Evolutionary conservation across 148 eudicot genomes (phyloP).

Genomic region (Amaranthus hypochondriacus): DNA sequence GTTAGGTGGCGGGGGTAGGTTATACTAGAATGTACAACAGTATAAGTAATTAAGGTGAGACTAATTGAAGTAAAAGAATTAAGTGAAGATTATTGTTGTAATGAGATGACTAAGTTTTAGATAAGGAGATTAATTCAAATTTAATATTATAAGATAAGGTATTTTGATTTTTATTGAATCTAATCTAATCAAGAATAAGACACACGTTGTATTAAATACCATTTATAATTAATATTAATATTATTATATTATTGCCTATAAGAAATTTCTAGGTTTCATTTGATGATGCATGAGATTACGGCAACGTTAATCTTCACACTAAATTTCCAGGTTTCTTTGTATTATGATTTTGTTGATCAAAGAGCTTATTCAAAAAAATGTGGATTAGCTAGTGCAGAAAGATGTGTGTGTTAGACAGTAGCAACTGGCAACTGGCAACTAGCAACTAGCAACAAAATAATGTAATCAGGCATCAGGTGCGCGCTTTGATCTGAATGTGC

Average conservation of each 20-base stretch:
- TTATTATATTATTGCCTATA: not conserved
- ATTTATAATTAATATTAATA: not conserved
- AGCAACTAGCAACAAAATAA: no score
- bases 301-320: no score
- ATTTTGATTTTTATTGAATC: not conserved
- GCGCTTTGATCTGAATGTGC: no score
- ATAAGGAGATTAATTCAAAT: not conserved
- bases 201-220: not conserved
- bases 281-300: not conserved
- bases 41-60: not conserved
- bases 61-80: not conserved
- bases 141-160: not conserved
- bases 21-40: not conserved
- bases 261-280: not conserved
- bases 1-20: constrained; percentile 6
- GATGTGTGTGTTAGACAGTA: no score
- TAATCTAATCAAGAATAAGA: not conserved
- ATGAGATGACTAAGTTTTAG: not conserved
- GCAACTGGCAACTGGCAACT: no score
- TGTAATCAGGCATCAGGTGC: no score
- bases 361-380: no score
- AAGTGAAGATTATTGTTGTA: not conserved
- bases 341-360: no score
- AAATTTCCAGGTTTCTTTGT: no score
- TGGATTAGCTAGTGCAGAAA: no score